Conservation (phyloP, 2,329 filamentous ascomycete species). For the Arthrobotrys megalospora region DNA sequence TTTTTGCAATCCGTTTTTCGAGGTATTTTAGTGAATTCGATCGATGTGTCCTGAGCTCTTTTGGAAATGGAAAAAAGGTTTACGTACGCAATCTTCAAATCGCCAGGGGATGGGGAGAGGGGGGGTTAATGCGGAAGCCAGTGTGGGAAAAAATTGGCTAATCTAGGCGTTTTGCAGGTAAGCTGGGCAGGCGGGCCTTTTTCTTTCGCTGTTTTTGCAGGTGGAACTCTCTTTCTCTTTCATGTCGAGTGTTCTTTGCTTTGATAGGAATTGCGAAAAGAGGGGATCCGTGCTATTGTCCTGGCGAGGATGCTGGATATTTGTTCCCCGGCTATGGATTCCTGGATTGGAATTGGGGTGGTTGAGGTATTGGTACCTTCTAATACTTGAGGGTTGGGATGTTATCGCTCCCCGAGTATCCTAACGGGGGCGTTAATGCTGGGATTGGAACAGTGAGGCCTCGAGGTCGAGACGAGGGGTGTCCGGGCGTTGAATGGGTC, state of each 20-base stretch:
- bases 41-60: background rate
- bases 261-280: too few relatives aligned
- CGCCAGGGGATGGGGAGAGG: too few relatives aligned
- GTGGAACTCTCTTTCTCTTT: too few relatives aligned
- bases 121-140: background rate
- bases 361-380: constrained; percentile 19
- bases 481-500: too few relatives aligned
- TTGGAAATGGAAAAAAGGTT: background rate
- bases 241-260: too few relatives aligned
- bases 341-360: background rate
- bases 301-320: background rate
- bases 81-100: background rate
- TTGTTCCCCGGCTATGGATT: background rate
- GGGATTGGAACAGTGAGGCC: background rate
- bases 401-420: background rate
- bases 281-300: too few relatives aligned
- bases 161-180: background rate
- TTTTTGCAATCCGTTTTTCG: too few relatives aligned
- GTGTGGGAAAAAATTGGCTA: background rate
- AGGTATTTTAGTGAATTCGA: background rate
- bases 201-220: too few relatives aligned
- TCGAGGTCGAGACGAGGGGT: background rate
- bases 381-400: background rate
- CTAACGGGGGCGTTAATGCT: too few relatives aligned
- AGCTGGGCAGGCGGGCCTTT: too few relatives aligned